Conservation (phyloP, 257 asterid genomes). For the Nicotiana noctiflora region DNA sequence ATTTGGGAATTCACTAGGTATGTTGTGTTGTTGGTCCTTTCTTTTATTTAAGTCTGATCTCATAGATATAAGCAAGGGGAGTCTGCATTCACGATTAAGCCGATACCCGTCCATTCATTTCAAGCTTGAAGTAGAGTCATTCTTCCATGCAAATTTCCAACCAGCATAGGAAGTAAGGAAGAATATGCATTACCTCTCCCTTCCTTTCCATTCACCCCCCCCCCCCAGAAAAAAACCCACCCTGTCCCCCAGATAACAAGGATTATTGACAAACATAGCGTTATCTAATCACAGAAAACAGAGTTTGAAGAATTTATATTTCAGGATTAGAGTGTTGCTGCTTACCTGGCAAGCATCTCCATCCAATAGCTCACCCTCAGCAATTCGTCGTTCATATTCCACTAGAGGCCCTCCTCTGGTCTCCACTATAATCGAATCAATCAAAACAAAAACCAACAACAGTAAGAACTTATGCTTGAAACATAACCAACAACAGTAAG, state of each 20-base stretch:
- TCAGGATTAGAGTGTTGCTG: neutral
- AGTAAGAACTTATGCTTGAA: neutral
- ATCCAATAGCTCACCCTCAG: conserved; percentile 74
- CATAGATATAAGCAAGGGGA: neutral
- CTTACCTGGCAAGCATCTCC: conserved; percentile 87
- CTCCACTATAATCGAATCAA: conserved; percentile 32
- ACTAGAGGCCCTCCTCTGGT: conserved; percentile 68
- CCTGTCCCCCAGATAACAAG: neutral
- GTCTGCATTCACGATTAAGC: neutral
- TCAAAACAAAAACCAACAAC: conserved; percentile 15
- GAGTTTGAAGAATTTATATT: neutral
- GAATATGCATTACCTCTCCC: neutral
- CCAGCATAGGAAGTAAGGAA: neutral
- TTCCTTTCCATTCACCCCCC: too few species aligned
- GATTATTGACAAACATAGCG: neutral
- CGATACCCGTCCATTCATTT: neutral
- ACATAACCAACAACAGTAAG: conserved; percentile 10
- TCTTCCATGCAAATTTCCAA: neutral
- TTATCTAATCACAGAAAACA: neutral
- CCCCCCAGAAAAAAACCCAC: too few species aligned
- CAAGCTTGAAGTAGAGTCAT: neutral
- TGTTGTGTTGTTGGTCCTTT: too few species aligned
- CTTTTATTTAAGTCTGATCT: too few species aligned
- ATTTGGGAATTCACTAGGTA: too few species aligned
- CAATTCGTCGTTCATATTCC: conserved; percentile 76